Base-by-base conservation (phyloP, 176 grass and related monocot genomes). In the Panicum miliaceum region DNA sequence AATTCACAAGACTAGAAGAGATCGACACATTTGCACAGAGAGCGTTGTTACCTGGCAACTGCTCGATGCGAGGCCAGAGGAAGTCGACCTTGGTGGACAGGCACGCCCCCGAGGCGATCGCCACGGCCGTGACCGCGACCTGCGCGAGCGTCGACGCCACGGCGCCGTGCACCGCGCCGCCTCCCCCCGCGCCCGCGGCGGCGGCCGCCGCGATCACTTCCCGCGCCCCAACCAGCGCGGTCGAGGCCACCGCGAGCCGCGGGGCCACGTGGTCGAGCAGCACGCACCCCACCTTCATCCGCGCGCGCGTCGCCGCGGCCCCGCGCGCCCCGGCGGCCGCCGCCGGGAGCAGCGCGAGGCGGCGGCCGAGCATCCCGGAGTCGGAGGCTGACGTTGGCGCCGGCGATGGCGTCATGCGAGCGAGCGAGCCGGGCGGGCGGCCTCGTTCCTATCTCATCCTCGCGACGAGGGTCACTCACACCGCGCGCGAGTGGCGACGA, bases 1-100 rank as follows among this genome's bases (percentile, higher is more conserved):
- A 45, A 46, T 43, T 59, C 50, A 60, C 15, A 22, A 45, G 5
- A 42, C 45, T 36, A 60, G 9, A 22, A 45, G 5, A 42, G 57
- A 32, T 41, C 22, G 38, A 29, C 22, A 69, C 48, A 8, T 7
- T 20, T 57, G 12, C 64, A 25, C 40, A 50, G 77, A 42, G 68
- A 79, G 73, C 5, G 60, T 14, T 26, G 60, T 56, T 71, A 98
- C 96, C 96, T 4, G 96, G 96, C 74, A 87, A 88, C 71, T 94
- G 79, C 78, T 95, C 91, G 79, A 91, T 85, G 75, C 90, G 93
- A 86, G 91, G 96, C 96, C 89, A 95, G 57, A 98, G 91, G 82
- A 98, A 98, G 74, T 95, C 96, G 27, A 98, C 96, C 78, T 94
- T 98, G 56, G 93, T 98, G 29, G 93, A 98, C 34, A 98, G 77